A percentile compares a stretch with the other conserved stretches of the same genome.
These are phyloP conservation scores for Russula sp. DNA, from an alignment of 768 basidiomycete genomes.

Conservation along the genomic window DNA sequence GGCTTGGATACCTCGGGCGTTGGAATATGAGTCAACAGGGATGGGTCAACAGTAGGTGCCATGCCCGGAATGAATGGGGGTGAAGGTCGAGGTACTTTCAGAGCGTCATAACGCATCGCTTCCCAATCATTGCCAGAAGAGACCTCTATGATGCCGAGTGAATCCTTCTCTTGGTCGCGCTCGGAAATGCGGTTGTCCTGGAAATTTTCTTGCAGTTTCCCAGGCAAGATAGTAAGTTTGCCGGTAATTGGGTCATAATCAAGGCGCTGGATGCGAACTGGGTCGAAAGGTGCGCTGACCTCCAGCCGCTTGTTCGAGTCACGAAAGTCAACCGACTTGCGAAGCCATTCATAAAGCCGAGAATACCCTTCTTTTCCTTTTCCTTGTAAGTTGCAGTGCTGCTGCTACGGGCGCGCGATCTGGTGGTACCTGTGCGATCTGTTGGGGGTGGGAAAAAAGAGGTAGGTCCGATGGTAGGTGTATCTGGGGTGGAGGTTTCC, in stretches of 20 bases:
- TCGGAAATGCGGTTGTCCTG: constrained; percentile 95
- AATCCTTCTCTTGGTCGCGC: constrained; percentile 94
- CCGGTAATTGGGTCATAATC: no score
- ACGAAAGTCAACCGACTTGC: constrained; percentile 33
- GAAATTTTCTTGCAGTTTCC: constrained; percentile 44
- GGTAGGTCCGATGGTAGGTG: no score
- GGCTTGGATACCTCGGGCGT: constrained; percentile 29
- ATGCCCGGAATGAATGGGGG: constrained; percentile 24
- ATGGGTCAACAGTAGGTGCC: constrained; percentile 11
- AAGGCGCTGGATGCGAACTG: neutral
- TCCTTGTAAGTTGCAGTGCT: constrained; percentile 34
- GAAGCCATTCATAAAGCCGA: constrained; percentile 65
- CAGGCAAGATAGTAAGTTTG: constrained; percentile 86
- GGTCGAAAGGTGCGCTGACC: constrained; percentile 86
- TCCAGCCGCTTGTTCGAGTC: constrained; percentile 66
- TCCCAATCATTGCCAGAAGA: constrained; percentile 90
- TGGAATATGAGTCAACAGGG: no score
- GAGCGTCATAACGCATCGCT: constrained; percentile 48
- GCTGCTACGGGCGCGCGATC: no score
- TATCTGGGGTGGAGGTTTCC: neutral
- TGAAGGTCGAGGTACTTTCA: constrained; percentile 36
- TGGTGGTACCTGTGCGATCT: no score
- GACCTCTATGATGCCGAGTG: constrained; percentile 97
- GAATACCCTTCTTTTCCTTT: constrained; percentile 61
- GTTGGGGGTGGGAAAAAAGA: no score